These are phyloP conservation scores for Amanita muscaria DNA, from an alignment of 768 basidiomycete species.

Conservation along the genomic window DNA sequence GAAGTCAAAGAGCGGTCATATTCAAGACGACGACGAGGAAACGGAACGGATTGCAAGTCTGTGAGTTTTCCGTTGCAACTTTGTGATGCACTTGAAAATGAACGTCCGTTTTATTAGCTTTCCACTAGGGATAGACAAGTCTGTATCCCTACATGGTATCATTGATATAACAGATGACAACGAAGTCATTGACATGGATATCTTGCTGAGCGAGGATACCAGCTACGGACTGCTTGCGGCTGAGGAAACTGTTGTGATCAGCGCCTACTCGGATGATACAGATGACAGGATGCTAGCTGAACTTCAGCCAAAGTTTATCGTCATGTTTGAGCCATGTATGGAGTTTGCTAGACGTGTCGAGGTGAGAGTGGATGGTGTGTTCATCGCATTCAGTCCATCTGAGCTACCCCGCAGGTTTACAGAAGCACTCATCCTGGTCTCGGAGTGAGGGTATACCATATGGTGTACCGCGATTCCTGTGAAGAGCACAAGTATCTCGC, in stretches of 20 bases:
- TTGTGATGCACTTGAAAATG: background rate
- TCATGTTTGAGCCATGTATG: constrained; percentile 93
- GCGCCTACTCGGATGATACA: constrained; percentile 85
- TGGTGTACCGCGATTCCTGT: constrained; percentile 87
- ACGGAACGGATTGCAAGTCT: constrained; percentile 19
- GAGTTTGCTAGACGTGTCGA: constrained; percentile 91
- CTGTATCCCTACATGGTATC: background rate
- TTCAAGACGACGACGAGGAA: constrained; percentile 27
- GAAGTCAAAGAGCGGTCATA: constrained; percentile 4
- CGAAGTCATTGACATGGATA: constrained; percentile 25
- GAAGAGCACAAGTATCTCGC: constrained; percentile 96
- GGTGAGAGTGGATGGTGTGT: constrained; percentile 32
- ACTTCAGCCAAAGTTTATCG: constrained; percentile 82
- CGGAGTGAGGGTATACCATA: constrained; percentile 85
- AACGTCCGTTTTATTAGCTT: constrained; percentile 17
- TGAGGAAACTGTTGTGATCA: constrained; percentile 75
- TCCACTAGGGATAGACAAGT: constrained; percentile 20
- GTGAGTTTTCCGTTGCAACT: background rate
- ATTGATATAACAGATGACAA: constrained; percentile 21
- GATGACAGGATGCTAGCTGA: constrained; percentile 87
- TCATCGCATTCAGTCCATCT: background rate
- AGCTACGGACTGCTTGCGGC: constrained; percentile 74
- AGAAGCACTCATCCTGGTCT: constrained; percentile 76
- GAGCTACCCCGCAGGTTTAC: constrained; percentile 52
- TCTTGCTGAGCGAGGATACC: constrained; percentile 40